Conservation (phyloP, 2,329 filamentous ascomycete species). For the Neofusicoccum ribis region DNA sequence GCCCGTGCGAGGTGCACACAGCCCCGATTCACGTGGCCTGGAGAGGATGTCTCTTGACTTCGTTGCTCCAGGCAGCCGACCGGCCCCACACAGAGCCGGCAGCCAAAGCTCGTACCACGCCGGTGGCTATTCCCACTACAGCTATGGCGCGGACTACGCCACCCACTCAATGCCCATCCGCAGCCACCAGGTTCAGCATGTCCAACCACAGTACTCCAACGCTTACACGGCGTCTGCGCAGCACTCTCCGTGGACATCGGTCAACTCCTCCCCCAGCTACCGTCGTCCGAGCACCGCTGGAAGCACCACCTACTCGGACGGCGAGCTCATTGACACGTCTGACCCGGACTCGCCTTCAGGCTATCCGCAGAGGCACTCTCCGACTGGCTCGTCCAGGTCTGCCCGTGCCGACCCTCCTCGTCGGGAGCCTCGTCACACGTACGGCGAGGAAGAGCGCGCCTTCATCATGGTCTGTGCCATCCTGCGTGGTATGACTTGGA, state of each 20-base stretch:
- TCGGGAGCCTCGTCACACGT: slow-evolving; percentile 16
- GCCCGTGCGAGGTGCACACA: not conserved
- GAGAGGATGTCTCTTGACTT: slow-evolving; percentile 21
- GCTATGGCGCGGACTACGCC: not conserved
- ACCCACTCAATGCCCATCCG: not conserved
- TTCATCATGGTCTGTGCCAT: slow-evolving; percentile 20
- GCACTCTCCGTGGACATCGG: slow-evolving; percentile 11
- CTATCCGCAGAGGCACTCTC: not conserved
- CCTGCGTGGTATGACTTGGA: slow-evolving; percentile 18
- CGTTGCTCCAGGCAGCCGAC: slow-evolving; percentile 17
- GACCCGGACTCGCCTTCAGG: slow-evolving; percentile 5
- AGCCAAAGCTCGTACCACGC: not conserved
- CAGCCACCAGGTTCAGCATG: not conserved
- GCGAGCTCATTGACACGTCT: not conserved
- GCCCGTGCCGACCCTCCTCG: not conserved
- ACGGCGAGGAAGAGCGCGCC: slow-evolving; percentile 18
- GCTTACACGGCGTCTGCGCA: not conserved
- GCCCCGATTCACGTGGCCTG: slow-evolving; percentile 10
- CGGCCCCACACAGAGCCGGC: not conserved
- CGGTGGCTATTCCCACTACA: slow-evolving; percentile 3
- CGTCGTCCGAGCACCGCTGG: slow-evolving; percentile 11
- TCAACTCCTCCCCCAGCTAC: not conserved
- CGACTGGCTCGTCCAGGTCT: not conserved
- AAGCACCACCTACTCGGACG: slow-evolving; percentile 3
- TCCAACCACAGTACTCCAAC: not conserved